These are phyloP conservation scores for Fusarium sp. DNA, from an alignment of 2,329 filamentous ascomycete genomes.

Conservation along the genomic window DNA sequence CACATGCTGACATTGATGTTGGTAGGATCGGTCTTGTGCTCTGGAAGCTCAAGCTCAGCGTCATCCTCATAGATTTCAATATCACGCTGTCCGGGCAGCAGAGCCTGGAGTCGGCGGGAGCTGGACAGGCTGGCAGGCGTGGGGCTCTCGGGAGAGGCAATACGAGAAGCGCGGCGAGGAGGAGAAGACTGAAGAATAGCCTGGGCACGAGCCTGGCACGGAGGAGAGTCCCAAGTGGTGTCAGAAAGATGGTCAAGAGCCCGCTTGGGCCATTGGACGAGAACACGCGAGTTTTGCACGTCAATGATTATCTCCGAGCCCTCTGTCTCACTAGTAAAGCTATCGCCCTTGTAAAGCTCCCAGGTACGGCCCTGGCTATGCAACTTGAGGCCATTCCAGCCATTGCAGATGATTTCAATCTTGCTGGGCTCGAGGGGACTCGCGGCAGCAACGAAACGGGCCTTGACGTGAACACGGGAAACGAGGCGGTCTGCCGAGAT, in stretches of 20 bases:
- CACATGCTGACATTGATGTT: constrained; percentile 58
- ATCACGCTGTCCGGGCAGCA: constrained; percentile 54
- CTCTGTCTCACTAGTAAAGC: constrained; percentile 89
- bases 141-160: constrained; percentile 80
- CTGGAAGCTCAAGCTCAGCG: constrained; percentile 64
- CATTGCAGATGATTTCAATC: constrained; percentile 89
- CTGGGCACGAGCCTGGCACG: constrained; percentile 49
- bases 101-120: constrained; percentile 58
- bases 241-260: constrained; percentile 68
- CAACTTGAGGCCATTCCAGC: constrained; percentile 95
- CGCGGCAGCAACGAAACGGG: constrained; percentile 79
- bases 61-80: constrained; percentile 84
- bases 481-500: constrained; percentile 92
- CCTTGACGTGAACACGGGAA: constrained; percentile 92
- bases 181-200: constrained; percentile 69
- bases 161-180: constrained; percentile 65
- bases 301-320: constrained; percentile 93
- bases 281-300: constrained; percentile 89
- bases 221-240: constrained; percentile 77
- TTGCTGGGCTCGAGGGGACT: constrained; percentile 76
- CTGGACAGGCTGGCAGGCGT: constrained; percentile 58
- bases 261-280: constrained; percentile 85
- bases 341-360: constrained; percentile 88
- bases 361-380: constrained; percentile 90
- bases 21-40: constrained; percentile 39